Evolutionary conservation across 805 yeast species (phyloP).

Genomic region (Barnettozyma botsteinii): DNA sequence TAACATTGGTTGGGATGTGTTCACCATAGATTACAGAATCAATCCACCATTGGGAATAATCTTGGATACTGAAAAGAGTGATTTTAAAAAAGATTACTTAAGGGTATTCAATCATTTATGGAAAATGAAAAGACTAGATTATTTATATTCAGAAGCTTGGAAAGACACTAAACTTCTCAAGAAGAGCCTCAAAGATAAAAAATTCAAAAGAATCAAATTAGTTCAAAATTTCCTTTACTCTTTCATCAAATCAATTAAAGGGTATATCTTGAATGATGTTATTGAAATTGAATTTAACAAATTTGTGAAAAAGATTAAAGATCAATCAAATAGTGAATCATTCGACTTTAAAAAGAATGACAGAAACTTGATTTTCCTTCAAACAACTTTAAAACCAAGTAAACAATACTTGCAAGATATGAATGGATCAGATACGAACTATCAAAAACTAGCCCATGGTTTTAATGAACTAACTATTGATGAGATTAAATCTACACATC

Average conservation of each 20-base stretch:
- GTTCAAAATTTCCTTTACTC: slow-evolving; percentile 29
- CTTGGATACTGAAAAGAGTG: slow-evolving; percentile 42
- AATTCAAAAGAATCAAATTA: slow-evolving; percentile 26
- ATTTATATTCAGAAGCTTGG: slow-evolving; percentile 48
- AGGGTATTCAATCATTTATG: slow-evolving; percentile 82
- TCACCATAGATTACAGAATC: slow-evolving; percentile 72
- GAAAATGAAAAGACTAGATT: slow-evolving; percentile 62
- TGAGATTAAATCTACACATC: slow-evolving; percentile 36
- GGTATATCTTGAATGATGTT: slow-evolving; percentile 27
- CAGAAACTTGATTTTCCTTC: background rate
- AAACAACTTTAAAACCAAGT: slow-evolving; percentile 28
- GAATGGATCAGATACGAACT: slow-evolving; percentile 10
- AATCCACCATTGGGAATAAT: slow-evolving; percentile 48
- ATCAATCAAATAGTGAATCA: slow-evolving; percentile 19
- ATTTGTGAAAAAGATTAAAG: slow-evolving; percentile 28
- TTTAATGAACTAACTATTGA: slow-evolving; percentile 40
- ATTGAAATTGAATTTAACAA: slow-evolving; percentile 27
- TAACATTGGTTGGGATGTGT: slow-evolving; percentile 85
- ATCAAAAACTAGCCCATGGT: slow-evolving; percentile 5
- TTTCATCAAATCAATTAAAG: slow-evolving; percentile 29
- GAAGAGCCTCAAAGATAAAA: slow-evolving; percentile 20
- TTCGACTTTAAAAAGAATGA: slow-evolving; percentile 23
- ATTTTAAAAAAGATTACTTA: slow-evolving; percentile 54
- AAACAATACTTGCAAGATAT: slow-evolving; percentile 17
- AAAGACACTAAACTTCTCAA: slow-evolving; percentile 29